Evolutionary conservation across 2,329 filamentous ascomycete species (phyloP).

Genomic region (Sporothrix schenckii): DNA sequence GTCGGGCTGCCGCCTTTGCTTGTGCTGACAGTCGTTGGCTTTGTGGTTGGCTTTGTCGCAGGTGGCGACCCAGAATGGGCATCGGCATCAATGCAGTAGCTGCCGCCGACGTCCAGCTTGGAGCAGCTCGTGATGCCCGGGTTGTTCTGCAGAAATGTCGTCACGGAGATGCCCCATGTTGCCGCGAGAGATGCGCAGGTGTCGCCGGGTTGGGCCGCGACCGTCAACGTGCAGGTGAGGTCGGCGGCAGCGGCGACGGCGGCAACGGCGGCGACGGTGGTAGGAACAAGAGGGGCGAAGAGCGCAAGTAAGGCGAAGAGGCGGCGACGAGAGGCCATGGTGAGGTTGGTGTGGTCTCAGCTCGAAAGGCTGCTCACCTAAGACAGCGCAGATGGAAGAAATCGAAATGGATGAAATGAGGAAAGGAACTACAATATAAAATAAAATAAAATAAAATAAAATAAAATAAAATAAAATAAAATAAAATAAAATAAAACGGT

Average conservation of each 20-base stretch:
- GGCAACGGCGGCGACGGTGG: neutral
- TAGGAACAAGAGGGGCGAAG: neutral
- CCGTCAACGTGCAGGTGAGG: constrained; percentile 26
- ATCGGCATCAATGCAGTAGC: constrained; percentile 31
- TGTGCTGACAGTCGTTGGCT: neutral
- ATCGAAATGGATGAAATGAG: no score
- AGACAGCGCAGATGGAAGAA: no score
- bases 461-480: no score
- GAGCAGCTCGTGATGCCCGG: constrained; percentile 30
- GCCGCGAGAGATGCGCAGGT: constrained; percentile 30
- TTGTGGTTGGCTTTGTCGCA: neutral
- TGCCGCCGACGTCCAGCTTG: constrained; percentile 2
- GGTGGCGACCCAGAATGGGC: neutral
- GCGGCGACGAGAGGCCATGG: neutral
- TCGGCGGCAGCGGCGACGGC: no score
- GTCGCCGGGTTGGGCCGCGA: constrained; percentile 30
- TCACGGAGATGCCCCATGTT: constrained; percentile 31
- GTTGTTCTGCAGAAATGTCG: constrained; percentile 32
- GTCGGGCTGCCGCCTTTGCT: neutral
- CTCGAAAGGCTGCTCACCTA: no score
- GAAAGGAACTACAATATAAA: no score
- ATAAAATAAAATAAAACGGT: no score
- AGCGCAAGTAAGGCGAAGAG: neutral
- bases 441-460: no score
- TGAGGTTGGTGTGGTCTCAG: neutral